phyloP scores from a whole-genome alignment of 805 yeast genomes.

The Starmerella apicola region DNA sequence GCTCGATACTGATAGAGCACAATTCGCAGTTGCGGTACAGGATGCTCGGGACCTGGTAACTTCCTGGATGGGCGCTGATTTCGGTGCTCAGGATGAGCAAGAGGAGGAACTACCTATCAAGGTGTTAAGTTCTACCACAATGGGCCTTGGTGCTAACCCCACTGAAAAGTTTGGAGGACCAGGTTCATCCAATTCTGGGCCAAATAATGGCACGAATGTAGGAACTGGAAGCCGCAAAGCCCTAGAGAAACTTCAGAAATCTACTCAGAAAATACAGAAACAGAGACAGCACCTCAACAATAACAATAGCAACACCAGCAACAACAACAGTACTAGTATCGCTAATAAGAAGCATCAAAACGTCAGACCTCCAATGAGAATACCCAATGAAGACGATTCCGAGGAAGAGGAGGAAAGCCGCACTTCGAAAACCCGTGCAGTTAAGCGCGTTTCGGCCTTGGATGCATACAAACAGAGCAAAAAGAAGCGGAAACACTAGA shows the following conservation, averaged over 20 bases:
- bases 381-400: conserved; percentile 6
- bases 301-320: not conserved
- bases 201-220: too few relatives aligned
- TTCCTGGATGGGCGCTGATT: conserved; percentile 16
- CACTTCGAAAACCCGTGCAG: conserved; percentile 1
- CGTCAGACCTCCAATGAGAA: not conserved
- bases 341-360: not conserved
- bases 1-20: conserved; percentile 20
- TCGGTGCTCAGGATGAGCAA: conserved; percentile 6
- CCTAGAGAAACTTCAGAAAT: conserved; percentile 3
- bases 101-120: conserved; percentile 2
- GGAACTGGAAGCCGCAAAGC: conserved; percentile 2
- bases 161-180: too few relatives aligned
- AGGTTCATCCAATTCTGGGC: too few relatives aligned
- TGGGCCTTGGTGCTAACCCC: conserved; percentile 13
- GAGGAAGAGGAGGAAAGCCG: conserved; percentile 12
- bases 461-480: conserved; percentile 15
- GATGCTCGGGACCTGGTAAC: conserved; percentile 18
- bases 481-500: conserved; percentile 1
- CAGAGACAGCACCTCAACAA: too few relatives aligned
- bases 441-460: conserved; percentile 5
- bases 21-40: conserved; percentile 13
- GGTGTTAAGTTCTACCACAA: conserved; percentile 4
- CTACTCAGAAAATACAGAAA: not conserved
- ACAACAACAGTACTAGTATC: not conserved